Evolutionary conservation across 257 asterid genomes (phyloP).

Genomic region (Verbascum thapsus): DNA sequence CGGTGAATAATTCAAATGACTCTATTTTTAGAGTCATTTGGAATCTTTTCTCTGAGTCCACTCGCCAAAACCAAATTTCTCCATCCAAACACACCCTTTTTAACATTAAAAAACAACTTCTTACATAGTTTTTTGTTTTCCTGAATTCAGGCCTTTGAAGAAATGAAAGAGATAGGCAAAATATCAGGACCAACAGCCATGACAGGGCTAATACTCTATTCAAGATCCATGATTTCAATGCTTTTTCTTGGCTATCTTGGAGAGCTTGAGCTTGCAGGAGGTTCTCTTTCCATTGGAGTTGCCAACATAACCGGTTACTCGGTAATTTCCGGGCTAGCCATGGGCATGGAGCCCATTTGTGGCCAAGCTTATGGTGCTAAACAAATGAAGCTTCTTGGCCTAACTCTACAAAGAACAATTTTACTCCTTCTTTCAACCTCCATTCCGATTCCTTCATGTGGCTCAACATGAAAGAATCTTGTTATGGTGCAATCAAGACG

Average conservation of each 20-base stretch:
- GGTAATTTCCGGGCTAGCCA: slow-evolving; percentile 89
- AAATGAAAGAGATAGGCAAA: slow-evolving; percentile 77
- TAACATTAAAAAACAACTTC: too few species aligned
- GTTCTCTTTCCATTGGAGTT: slow-evolving; percentile 88
- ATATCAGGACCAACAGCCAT: slow-evolving; percentile 81
- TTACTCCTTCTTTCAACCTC: slow-evolving; percentile 74
- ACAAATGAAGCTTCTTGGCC: slow-evolving; percentile 85
- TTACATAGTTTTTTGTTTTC: not conserved
- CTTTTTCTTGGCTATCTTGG: slow-evolving; percentile 90
- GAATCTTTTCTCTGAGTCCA: too few species aligned
- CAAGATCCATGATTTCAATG: slow-evolving; percentile 95
- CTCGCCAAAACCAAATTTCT: too few species aligned
- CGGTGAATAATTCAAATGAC: too few species aligned
- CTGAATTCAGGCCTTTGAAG: slow-evolving; percentile 61
- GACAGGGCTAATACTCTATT: slow-evolving; percentile 74
- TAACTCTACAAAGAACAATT: slow-evolving; percentile 81
- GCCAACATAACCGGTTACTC: slow-evolving; percentile 97
- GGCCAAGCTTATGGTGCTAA: slow-evolving; percentile 96
- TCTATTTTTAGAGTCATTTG: too few species aligned
- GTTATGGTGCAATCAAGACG: slow-evolving; percentile 79
- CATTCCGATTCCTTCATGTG: slow-evolving; percentile 80
- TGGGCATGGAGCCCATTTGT: slow-evolving; percentile 99
- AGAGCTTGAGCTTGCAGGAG: slow-evolving; percentile 90
- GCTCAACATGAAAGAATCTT: slow-evolving; percentile 80
- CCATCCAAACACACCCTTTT: too few species aligned